These are phyloP conservation scores for Astrothelium macrocarpum DNA, from an alignment of 495 filamentous ascomycete species.

Conservation along the genomic window DNA sequence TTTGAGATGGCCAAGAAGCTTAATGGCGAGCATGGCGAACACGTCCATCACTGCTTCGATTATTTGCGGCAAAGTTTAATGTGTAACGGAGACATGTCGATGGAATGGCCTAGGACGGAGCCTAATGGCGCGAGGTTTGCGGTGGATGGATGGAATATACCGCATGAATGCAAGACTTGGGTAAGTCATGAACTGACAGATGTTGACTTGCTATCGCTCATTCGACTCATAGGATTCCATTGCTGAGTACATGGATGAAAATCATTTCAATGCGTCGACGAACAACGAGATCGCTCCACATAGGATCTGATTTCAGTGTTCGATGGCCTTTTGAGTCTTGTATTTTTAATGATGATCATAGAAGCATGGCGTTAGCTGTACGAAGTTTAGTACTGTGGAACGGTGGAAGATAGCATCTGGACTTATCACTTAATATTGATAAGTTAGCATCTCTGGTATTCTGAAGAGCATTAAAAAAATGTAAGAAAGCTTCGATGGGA, in stretches of 20 bases:
- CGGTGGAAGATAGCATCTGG: neutral
- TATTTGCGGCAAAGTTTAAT: conserved; percentile 24
- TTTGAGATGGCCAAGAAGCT: neutral
- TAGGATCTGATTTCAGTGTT: neutral
- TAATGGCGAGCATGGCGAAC: conserved; percentile 4
- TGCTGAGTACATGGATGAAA: conserved; percentile 14
- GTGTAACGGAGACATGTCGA: conserved; percentile 20
- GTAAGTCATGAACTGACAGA: neutral
- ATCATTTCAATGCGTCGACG: conserved; percentile 7
- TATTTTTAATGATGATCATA: neutral
- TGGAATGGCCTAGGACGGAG: conserved; percentile 18
- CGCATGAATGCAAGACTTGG: conserved; percentile 17
- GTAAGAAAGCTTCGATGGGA: too few species aligned
- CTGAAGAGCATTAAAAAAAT: neutral
- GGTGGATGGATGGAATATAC: conserved; percentile 19
- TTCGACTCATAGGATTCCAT: conserved; percentile 6
- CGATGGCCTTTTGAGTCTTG: neutral
- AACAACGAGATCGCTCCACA: conserved; percentile 4
- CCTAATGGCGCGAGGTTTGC: conserved; percentile 7
- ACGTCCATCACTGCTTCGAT: conserved; percentile 22
- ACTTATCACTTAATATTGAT: too few species aligned
- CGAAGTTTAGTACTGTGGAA: neutral
- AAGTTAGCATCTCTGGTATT: neutral
- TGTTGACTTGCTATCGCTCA: neutral
- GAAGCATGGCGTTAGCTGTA: neutral